Evolutionary conservation across 371 early-diverging fungal genomes (phyloP).

Genomic region (Rhizopus delemar): DNA sequence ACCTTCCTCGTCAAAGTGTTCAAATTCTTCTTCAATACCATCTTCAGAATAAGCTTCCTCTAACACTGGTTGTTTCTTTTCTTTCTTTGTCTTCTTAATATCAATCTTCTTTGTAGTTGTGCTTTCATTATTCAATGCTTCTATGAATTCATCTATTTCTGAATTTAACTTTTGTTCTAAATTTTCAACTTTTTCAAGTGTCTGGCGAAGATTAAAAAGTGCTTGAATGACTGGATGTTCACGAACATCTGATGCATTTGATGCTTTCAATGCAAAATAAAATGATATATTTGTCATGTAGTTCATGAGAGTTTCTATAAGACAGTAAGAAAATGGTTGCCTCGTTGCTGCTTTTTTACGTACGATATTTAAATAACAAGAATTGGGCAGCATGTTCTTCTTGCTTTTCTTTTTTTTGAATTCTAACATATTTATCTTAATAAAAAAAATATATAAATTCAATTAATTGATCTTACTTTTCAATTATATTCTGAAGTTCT

Average conservation of each 20-base stretch:
- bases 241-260: constrained; percentile 56
- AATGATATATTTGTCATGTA: constrained; percentile 91
- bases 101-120: background rate
- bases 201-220: constrained; percentile 69
- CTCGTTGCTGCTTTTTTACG: background rate
- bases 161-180: constrained; percentile 58
- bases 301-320: constrained; percentile 47
- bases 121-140: constrained; percentile 13
- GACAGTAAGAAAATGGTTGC: constrained; percentile 2
- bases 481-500: constrained; percentile 34
- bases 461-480: constrained; percentile 26
- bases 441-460: background rate
- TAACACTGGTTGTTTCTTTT: constrained; percentile 12
- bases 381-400: constrained; percentile 40
- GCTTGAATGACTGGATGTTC: constrained; percentile 86
- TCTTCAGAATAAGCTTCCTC: constrained; percentile 27
- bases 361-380: constrained; percentile 59
- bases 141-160: constrained; percentile 38
- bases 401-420: constrained; percentile 17
- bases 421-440: constrained; percentile 5
- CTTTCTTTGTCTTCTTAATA: constrained; percentile 3
- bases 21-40: constrained; percentile 14
- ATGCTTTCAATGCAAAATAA: constrained; percentile 80
- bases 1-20: constrained; percentile 18
- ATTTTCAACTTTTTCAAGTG: constrained; percentile 71